Evolutionary conservation across 345 rosid genomes (phyloP).

Genomic region (Limnanthes douglasii): DNA sequence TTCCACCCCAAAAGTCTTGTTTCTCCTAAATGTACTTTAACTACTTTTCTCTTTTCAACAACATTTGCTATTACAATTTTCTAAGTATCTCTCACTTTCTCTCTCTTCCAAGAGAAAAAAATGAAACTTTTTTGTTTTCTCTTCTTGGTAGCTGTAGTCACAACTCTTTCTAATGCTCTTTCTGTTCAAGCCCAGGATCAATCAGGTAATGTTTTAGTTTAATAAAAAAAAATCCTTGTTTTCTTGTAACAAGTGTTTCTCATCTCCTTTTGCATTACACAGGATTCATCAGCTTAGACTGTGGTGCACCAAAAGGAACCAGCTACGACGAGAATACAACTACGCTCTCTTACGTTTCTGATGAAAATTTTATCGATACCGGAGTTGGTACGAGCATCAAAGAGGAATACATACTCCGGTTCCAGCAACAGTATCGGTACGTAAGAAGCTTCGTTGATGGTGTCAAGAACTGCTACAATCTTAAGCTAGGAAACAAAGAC

Average conservation of each 20-base stretch:
- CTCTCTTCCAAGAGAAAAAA: too few species aligned
- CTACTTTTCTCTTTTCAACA: too few species aligned
- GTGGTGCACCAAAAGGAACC: slow-evolving; percentile 12
- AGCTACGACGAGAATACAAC: slow-evolving; percentile 16
- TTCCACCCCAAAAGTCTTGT: too few species aligned
- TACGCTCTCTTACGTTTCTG: slow-evolving; percentile 16
- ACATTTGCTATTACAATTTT: too few species aligned
- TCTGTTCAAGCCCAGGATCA: slow-evolving; percentile 15
- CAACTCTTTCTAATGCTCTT: too few species aligned
- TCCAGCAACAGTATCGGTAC: slow-evolving; percentile 10
- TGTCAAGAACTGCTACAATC: slow-evolving; percentile 18
- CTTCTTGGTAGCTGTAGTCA: too few species aligned
- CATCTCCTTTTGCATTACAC: not conserved
- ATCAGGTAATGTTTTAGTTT: slow-evolving; percentile 9
- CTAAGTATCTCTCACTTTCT: too few species aligned
- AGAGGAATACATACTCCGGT: slow-evolving; percentile 3
- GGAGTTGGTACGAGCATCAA: slow-evolving; percentile 10
- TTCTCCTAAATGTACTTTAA: too few species aligned
- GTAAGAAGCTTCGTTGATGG: slow-evolving; percentile 25
- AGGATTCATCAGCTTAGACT: slow-evolving; percentile 32
- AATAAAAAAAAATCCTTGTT: not conserved
- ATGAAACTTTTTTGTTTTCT: too few species aligned
- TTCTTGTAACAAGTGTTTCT: not conserved
- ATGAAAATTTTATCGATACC: slow-evolving; percentile 12
- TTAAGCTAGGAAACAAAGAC: slow-evolving; percentile 9